phyloP scores from a whole-genome alignment of 805 yeast species.

The Candida golubevii region DNA sequence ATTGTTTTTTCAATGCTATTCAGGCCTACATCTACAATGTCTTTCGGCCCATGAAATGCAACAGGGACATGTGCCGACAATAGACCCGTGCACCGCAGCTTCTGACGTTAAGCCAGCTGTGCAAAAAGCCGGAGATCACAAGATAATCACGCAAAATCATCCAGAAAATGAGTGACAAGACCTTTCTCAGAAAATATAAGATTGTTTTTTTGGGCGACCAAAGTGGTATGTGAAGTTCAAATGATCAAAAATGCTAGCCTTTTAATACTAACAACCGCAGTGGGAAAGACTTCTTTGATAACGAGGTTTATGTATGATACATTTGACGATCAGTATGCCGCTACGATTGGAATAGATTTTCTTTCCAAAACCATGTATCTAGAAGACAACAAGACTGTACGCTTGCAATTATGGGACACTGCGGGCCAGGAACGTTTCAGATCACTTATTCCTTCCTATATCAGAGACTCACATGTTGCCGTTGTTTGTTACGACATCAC shows the following conservation, averaged over 20 bases:
- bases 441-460: conserved; percentile 90
- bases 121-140: neutral
- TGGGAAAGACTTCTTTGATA: conserved; percentile 92
- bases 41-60: too few species aligned
- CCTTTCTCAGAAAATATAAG: conserved; percentile 63
- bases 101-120: neutral
- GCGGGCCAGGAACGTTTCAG: conserved; percentile 98
- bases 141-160: too few species aligned
- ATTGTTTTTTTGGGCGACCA: conserved; percentile 97
- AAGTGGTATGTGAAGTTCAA: conserved; percentile 48
- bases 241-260: neutral
- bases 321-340: conserved; percentile 92
- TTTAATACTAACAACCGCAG: conserved; percentile 30
- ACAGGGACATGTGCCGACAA: neutral
- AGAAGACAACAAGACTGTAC: conserved; percentile 85
- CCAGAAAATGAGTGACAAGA: conserved; percentile 26
- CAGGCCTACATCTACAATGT: too few species aligned
- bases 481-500: conserved; percentile 94
- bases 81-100: conserved; percentile 8
- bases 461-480: conserved; percentile 95
- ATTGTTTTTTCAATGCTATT: too few species aligned
- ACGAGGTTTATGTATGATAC: conserved; percentile 98
- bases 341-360: conserved; percentile 96
- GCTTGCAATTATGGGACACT: conserved; percentile 97
- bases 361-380: conserved; percentile 74